These are phyloP conservation scores for Sporisorium reilianum DNA, from an alignment of 1,284 basidiomycete species.

Conservation along the genomic window DNA sequence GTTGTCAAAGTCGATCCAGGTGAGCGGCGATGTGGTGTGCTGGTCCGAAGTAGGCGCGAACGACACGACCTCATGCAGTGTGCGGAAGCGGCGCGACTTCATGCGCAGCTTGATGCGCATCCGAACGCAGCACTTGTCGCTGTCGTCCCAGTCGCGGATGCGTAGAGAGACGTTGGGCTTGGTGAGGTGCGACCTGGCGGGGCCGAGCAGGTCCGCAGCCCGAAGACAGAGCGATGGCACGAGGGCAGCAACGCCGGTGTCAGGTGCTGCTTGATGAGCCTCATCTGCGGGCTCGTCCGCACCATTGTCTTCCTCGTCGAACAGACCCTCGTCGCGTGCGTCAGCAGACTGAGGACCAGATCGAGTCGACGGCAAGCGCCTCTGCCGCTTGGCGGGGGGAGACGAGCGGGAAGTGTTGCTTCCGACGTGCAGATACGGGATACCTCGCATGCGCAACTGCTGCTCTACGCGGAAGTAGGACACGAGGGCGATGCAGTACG, in stretches of 20 bases:
- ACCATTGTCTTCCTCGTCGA: conserved; percentile 20
- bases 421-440: conserved; percentile 81
- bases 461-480: conserved; percentile 87
- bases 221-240: conserved; percentile 86
- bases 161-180: conserved; percentile 90
- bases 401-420: conserved; percentile 70
- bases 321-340: conserved; percentile 29
- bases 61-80: conserved; percentile 33
- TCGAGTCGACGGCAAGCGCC: not conserved
- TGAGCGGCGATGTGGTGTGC: conserved; percentile 78
- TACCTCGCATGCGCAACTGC: conserved; percentile 83
- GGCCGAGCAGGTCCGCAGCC: conserved; percentile 81
- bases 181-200: conserved; percentile 82
- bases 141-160: conserved; percentile 89
- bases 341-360: conserved; percentile 9
- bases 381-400: conserved; percentile 28
- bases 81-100: conserved; percentile 44
- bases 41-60: conserved; percentile 67
- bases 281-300: conserved; percentile 72
- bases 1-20: conserved; percentile 84
- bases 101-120: conserved; percentile 76
- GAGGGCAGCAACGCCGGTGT: conserved; percentile 73
- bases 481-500: conserved; percentile 80
- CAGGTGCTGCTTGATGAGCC: not conserved
- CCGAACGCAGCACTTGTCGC: conserved; percentile 75